Conservation (phyloP, 805 yeast species). For the Clavispora carvajalis region DNA sequence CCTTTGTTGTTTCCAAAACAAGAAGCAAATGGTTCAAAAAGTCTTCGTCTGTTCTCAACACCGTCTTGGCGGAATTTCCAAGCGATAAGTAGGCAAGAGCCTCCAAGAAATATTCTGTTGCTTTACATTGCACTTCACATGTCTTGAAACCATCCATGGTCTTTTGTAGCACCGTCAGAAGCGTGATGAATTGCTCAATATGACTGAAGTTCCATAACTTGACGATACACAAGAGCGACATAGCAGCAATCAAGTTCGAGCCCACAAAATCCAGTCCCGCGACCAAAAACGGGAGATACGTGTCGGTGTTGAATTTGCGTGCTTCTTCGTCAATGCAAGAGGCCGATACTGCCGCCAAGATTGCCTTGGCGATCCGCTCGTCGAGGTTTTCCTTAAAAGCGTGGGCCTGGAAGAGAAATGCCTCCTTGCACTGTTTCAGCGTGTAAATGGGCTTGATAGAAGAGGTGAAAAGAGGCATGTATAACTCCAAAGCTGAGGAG, state of each 20-base stretch:
- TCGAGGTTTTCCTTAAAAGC: constrained; percentile 6
- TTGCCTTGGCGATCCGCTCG: constrained; percentile 4
- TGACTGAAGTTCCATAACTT: constrained; percentile 17
- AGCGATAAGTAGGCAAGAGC: constrained; percentile 13
- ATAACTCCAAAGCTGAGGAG: constrained; percentile 6
- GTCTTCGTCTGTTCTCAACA: constrained; percentile 10
- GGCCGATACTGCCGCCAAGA: constrained; percentile 11
- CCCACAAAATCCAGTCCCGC: constrained; percentile 6
- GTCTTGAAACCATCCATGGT: constrained; percentile 2
- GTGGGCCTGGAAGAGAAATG: constrained; percentile 9
- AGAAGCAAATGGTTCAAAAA: constrained; percentile 9
- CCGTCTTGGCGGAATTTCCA: constrained; percentile 5
- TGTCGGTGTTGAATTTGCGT: constrained; percentile 12
- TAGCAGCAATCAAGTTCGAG: constrained; percentile 2
- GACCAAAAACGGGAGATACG: constrained; percentile 10
- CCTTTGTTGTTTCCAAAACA: constrained; percentile 9
- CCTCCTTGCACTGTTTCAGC: constrained; percentile 7
- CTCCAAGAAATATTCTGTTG: constrained; percentile 8
- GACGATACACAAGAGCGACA: constrained; percentile 14
- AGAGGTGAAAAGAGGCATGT: constrained; percentile 10
- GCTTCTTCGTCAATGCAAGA: constrained; percentile 13
- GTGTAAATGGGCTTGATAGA: constrained; percentile 9
- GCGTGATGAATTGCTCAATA: constrained; percentile 11
- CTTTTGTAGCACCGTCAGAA: constrained; percentile 6
- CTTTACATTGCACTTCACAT: background rate